Base-by-base conservation (phyloP, 164 flowering plant genomes). In the Tetrastigma voinierianum region DNA sequence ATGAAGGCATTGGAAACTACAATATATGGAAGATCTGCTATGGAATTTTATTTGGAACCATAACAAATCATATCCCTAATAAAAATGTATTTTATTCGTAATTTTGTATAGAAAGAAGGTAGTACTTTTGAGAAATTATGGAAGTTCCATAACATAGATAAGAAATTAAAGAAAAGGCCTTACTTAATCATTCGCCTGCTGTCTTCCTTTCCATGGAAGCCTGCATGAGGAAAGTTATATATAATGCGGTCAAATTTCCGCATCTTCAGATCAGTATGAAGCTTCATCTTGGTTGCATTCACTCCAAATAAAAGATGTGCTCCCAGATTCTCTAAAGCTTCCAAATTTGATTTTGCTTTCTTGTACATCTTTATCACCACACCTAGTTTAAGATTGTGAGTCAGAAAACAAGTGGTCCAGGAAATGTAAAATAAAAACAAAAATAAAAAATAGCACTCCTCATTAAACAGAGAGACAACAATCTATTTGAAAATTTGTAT, bases 161-260 rank as follows among this genome's bases (percentile, higher is more conserved):
- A 62, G 2, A 44, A 45, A 9, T 11, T 47, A 2, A 32, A 16
- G 14, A 4, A 14, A 25, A 17, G 8, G 10, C 13, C 81, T 69
- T 69, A 85, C 90, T 53, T 47, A 51, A 87, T 77, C 43, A 76
- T 2, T 45, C 1, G 65, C 1, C 7, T 44, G 1, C 70, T 21
- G 9, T 76, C 81, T 78, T 84, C 90, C 67, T 62, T 80, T 20
- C 88, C 86, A 71, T 69, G 57, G 48, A 87, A 87, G 5, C 92
- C 92, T 10, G 92, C 89, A 76, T 87, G 92, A 64, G 89, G 86
- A 25, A 85, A 85, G 69, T 85, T 87, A 66, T 62, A 87, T 24
- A 87, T 67, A 56, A 87, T 77, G 32, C 86, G 70, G 64, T 85
- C 86, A 23, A 88, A 88, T 18, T 66, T 78, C 49, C 66, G 56